Evolutionary conservation across 2,329 filamentous ascomycete species (phyloP), one percentile per base, ranked within the genome.

Genomic region (Nothophoma quercina): DNA sequence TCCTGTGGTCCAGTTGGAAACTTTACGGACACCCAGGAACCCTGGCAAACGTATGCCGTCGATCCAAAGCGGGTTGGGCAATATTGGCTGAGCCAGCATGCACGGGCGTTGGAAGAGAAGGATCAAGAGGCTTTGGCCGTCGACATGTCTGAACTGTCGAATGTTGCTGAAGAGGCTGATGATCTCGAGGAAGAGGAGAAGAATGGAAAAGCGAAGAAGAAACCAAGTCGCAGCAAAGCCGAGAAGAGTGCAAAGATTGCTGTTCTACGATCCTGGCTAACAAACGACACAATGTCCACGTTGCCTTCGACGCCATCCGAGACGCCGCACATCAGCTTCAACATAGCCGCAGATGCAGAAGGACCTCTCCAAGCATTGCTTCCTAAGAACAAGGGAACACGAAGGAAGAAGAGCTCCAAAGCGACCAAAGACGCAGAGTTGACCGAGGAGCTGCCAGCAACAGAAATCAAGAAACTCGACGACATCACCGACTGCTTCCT

Each of bases 401-500:
- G 38, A 13, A 16, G 22, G 13, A 41, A 41, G 19, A 38, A 36
- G 16, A 3, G 29, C 8, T 13, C 30, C 2, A 19, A 25, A 19
- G 12, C 9, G 13, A 25, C 4, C 21, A 5, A 29, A 26, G 29
- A 32, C 4, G 34, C 25, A 29, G 28, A 22, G 5, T 5, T 26
- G 16, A 22, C 12, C 3, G 18, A 18, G 1, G 33, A 41, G 1
- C 32, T 48, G 13, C 25, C 45, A 3, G 55, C 42, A 1, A 7
- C 33, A 6, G 58, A 66, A 19, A 58, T 60, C 39, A 69, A 56
- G 53, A 95, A 95, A 73, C 72, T 93, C 45, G 91, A 96, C 72
- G 91, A 96, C 76, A 75, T 96, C 41, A 88, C 90, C 0, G 91
- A 96, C 76, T 89, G 87, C 68, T 75, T 95, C 21, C 70, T 95